These are phyloP conservation scores for Sphaerosporella brunnea DNA, from an alignment of 495 filamentous ascomycete species.

Conservation along the genomic window DNA sequence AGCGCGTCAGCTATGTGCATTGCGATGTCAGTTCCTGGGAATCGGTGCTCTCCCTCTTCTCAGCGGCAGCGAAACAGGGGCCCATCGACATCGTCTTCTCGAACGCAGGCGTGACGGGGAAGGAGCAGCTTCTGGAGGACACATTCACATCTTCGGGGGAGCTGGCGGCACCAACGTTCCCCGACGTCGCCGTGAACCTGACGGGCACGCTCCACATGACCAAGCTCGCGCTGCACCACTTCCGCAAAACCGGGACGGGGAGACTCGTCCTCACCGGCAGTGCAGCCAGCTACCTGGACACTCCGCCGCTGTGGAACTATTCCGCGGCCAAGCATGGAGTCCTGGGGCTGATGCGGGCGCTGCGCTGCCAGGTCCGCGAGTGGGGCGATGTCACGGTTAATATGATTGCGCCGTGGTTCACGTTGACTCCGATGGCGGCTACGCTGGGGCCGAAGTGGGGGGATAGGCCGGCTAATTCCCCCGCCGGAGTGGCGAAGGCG, in stretches of 20 bases:
- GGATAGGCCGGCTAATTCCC: not conserved
- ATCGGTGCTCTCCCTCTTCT: conserved; percentile 23
- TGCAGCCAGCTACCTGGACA: conserved; percentile 23
- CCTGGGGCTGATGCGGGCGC: conserved; percentile 27
- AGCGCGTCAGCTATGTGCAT: conserved; percentile 21
- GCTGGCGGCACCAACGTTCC: conserved; percentile 29
- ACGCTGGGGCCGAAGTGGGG: conserved; percentile 7
- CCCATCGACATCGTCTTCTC: conserved; percentile 27
- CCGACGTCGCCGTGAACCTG: conserved; percentile 31
- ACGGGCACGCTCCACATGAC: conserved; percentile 29
- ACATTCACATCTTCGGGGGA: conserved; percentile 24
- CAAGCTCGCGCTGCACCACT: conserved; percentile 33
- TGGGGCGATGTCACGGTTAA: conserved; percentile 2
- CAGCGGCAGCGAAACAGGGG: conserved; percentile 16
- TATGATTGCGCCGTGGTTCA: conserved; percentile 6
- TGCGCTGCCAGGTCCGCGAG: not conserved
- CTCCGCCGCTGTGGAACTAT: conserved; percentile 26
- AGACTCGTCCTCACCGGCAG: conserved; percentile 25
- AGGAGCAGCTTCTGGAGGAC: conserved; percentile 21
- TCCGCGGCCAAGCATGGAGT: conserved; percentile 28
- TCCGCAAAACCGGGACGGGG: conserved; percentile 24
- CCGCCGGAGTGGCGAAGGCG: conserved; percentile 5
- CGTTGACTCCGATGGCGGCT: conserved; percentile 6
- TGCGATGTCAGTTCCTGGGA: conserved; percentile 27
- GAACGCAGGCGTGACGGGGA: conserved; percentile 29